A percentile compares a stretch with the other conserved stretches of the same genome.
Evolutionary conservation across 2,329 filamentous ascomycete genomes (phyloP).

Genomic region (Calonectria hongkongensis): DNA sequence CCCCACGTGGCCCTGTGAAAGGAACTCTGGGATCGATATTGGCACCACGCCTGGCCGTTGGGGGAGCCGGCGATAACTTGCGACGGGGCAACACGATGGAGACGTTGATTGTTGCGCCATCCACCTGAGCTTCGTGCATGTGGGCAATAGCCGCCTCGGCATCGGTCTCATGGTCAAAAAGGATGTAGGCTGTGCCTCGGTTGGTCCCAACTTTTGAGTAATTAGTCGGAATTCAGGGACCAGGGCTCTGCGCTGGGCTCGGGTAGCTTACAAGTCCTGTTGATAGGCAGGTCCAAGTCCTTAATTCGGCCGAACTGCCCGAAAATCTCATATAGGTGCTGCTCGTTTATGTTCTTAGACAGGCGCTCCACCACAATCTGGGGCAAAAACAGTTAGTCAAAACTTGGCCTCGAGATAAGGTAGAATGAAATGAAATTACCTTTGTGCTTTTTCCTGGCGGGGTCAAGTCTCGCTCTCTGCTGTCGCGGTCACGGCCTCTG

Average conservation of each 20-base stretch:
- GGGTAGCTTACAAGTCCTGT: conserved; percentile 81
- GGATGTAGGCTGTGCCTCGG: conserved; percentile 93
- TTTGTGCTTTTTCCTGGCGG: conserved; percentile 71
- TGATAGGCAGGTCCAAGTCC: conserved; percentile 93
- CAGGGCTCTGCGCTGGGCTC: conserved; percentile 24
- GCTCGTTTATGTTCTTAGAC: conserved; percentile 94
- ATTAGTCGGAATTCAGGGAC: conserved; percentile 44
- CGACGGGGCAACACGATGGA: conserved; percentile 90
- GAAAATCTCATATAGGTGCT: conserved; percentile 94
- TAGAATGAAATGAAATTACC: conserved; percentile 58
- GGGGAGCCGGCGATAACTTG: conserved; percentile 88
- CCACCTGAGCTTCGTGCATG: conserved; percentile 98
- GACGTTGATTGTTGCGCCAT: conserved; percentile 88
- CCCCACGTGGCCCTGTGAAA: conserved; percentile 57
- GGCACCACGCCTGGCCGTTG: conserved; percentile 78
- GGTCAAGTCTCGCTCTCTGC: conserved; percentile 46
- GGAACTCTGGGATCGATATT: conserved; percentile 72
- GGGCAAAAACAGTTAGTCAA: conserved; percentile 37
- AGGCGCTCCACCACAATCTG: conserved; percentile 97
- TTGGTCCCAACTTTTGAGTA: conserved; percentile 83
- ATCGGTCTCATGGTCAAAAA: conserved; percentile 84
- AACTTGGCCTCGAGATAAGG: not conserved
- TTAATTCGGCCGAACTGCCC: conserved; percentile 89
- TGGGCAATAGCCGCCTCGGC: conserved; percentile 93
- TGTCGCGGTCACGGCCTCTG: conserved; percentile 60